phyloP scores from a whole-genome alignment of 208 protist genomes.

The Leishmania martiniquensis region DNA sequence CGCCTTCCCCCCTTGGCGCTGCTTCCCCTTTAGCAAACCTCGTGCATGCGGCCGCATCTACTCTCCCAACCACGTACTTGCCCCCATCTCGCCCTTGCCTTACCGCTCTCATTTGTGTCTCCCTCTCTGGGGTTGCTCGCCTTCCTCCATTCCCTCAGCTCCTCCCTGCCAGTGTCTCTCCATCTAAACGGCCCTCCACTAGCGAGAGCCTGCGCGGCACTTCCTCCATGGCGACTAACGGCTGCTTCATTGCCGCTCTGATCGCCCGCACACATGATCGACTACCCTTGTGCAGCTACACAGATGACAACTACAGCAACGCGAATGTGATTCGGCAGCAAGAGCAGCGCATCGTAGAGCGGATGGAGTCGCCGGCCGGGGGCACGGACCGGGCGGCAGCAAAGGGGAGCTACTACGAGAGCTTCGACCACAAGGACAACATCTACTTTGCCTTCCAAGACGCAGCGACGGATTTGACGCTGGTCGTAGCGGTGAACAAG shows the following conservation, averaged over 20 bases:
- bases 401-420: slow-evolving; percentile 89
- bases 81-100: neutral
- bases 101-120: neutral
- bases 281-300: slow-evolving; percentile 83
- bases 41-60: no score
- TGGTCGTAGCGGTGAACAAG: slow-evolving; percentile 91
- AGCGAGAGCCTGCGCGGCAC: neutral
- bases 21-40: no score
- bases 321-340: slow-evolving; percentile 76
- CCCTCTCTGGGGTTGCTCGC: no score
- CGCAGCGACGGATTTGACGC: slow-evolving; percentile 81
- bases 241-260: slow-evolving; percentile 89
- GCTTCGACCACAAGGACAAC: slow-evolving; percentile 90
- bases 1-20: no score
- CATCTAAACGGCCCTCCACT: neutral
- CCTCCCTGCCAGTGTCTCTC: neutral
- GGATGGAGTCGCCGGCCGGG: slow-evolving; percentile 77
- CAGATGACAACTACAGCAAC: slow-evolving; percentile 86
- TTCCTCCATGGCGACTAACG: slow-evolving; percentile 70
- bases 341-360: slow-evolving; percentile 83
- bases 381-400: slow-evolving; percentile 40
- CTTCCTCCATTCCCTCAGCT: neutral
- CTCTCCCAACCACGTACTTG: no score
- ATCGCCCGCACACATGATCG: slow-evolving; percentile 86
- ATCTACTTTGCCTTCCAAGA: slow-evolving; percentile 93